Evolutionary conservation across 306 rosid genomes (phyloP).

Genomic region (Castanea mollissima): DNA sequence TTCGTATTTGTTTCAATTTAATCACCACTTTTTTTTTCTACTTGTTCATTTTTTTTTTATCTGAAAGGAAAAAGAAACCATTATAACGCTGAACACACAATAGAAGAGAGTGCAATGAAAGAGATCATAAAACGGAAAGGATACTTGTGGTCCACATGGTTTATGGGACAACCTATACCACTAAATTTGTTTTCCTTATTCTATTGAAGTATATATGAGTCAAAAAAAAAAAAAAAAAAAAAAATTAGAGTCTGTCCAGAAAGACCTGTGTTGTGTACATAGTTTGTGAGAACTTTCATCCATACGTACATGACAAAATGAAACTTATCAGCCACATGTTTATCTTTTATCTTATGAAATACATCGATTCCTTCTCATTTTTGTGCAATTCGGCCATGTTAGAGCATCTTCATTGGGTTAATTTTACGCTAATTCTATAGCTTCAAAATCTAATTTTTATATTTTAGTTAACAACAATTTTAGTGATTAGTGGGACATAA

Average conservation of each 20-base stretch:
- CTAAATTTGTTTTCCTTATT: conserved; percentile 34
- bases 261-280: neutral
- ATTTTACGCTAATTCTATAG: too few species aligned
- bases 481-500: too few species aligned
- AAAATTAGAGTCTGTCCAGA: neutral
- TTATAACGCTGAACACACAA: neutral
- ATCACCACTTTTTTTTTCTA: conserved; percentile 14
- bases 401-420: too few species aligned
- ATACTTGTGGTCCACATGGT: conserved; percentile 50
- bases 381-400: neutral
- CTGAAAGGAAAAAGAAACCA: conserved; percentile 1
- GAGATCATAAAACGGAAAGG: conserved; percentile 32
- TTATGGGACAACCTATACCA: conserved; percentile 41
- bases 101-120: neutral
- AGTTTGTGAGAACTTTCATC: neutral
- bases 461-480: too few species aligned
- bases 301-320: neutral
- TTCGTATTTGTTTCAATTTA: neutral
- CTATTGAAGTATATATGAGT: conserved; percentile 4
- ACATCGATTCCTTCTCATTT: neutral
- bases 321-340: neutral
- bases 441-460: too few species aligned
- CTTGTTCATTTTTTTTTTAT: conserved; percentile 25
- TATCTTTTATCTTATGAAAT: neutral
- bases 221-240: neutral